Evolutionary conservation across 805 yeast genomes (phyloP).

Genomic region (Isabelozyma gotoi): DNA sequence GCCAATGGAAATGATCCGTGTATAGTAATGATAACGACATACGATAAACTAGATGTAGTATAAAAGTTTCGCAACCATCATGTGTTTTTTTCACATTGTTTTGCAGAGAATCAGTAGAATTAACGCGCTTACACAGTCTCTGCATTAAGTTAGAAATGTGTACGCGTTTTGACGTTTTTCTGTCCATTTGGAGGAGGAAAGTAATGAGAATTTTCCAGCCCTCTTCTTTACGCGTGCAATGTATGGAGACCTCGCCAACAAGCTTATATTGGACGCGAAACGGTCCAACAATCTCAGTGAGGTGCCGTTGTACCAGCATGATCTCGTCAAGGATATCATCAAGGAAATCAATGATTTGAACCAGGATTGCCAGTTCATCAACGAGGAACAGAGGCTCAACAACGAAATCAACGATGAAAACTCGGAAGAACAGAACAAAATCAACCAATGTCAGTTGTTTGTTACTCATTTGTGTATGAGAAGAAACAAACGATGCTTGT

Average conservation of each 20-base stretch:
- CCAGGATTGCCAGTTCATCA: conserved; percentile 51
- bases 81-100: background rate
- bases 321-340: conserved; percentile 63
- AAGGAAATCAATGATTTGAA: conserved; percentile 70
- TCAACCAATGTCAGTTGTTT: conserved; percentile 62
- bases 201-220: background rate
- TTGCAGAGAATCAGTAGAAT: too few relatives aligned
- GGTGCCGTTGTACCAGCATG: conserved; percentile 71
- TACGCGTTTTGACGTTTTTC: too few relatives aligned
- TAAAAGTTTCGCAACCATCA: background rate
- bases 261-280: conserved; percentile 83
- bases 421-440: conserved; percentile 38
- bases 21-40: background rate
- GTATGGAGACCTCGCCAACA: conserved; percentile 89
- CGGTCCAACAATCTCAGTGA: conserved; percentile 65
- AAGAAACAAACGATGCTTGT: conserved; percentile 83
- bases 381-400: conserved; percentile 24
- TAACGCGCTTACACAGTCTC: too few relatives aligned
- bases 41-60: background rate
- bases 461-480: conserved; percentile 76
- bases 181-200: background rate
- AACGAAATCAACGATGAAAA: conserved; percentile 19
- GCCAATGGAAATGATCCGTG: conserved; percentile 26
- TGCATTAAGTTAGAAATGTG: too few relatives aligned
- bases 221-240: too few relatives aligned